These are phyloP conservation scores for Solanum arcanum DNA, from an alignment of 257 asterid genomes.

Conservation along the genomic window DNA sequence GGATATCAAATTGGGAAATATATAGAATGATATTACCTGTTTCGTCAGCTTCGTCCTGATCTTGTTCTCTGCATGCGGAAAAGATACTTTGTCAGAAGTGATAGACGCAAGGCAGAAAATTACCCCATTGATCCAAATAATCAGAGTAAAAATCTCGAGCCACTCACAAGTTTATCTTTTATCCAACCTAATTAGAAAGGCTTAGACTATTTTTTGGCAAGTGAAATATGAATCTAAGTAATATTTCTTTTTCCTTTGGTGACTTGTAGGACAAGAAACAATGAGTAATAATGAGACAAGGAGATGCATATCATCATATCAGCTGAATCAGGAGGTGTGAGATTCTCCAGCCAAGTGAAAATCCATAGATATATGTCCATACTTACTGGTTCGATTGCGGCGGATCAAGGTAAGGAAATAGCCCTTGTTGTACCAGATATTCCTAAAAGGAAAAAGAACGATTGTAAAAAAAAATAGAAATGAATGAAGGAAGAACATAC, in stretches of 20 bases:
- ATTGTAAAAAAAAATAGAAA: background rate
- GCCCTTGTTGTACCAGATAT: conserved; percentile 30
- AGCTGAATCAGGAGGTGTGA: background rate
- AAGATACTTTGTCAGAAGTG: background rate
- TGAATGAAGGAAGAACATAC: background rate
- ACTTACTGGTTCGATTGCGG: conserved; percentile 37
- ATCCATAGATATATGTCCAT: background rate
- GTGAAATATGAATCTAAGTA: background rate
- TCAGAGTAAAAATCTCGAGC: background rate
- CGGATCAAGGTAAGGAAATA: conserved; percentile 28
- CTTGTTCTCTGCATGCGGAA: conserved; percentile 18
- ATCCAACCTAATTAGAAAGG: background rate
- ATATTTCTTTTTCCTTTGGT: background rate
- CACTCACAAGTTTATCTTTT: background rate
- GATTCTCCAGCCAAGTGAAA: background rate
- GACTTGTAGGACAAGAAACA: background rate
- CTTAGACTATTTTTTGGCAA: background rate
- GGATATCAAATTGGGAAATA: too few species aligned
- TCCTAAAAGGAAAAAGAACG: conserved; percentile 18
- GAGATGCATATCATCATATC: background rate
- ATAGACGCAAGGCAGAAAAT: background rate
- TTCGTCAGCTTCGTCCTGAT: background rate
- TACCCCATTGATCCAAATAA: background rate
- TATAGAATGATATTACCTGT: too few species aligned
- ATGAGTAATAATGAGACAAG: background rate